Base-by-base conservation (phyloP, 169 alveolate species). In the Eimeria zaria region DNA sequence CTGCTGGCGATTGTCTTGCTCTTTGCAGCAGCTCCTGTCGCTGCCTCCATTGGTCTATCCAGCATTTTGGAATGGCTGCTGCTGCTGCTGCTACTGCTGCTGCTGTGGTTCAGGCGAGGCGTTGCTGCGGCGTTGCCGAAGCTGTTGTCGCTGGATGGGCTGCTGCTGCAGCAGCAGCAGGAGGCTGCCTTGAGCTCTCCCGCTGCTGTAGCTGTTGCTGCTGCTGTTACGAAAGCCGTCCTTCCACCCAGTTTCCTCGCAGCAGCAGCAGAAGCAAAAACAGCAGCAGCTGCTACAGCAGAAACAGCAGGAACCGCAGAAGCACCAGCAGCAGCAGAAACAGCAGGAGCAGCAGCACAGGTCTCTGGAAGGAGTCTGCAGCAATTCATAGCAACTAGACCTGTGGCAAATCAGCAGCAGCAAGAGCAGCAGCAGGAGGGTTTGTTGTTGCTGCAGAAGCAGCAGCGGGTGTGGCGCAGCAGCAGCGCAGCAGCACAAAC, bases 191-290 rank as follows among this genome's bases (percentile, higher is more conserved):
- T 22, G 18, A 8, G 14, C 12, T 14, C 62, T 80, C 30, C 89
- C 22, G 89, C 67, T 80, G 89, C 89, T 51, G 89, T 48, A 22
- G 89, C 71, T 5, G 41, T 46, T 78, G 89, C 89, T 44, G 89
- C 89, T 80, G 89, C 89, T 46, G 89, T 80, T 48, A 9, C 89
- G 0, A 53, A 5, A 51, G 89, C 89, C 27, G 89, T 80, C 41
- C 67, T 80, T 69, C 89, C 89, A 9, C 44, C 48, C 5, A 51
- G 89, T 30, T 4, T 30, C 67, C 62, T 51, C 44, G 89, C 89
- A 80, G 89, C 89, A 51, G 67, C 89, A 51, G 89, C 67, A 24
- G 89, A 69, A 46, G 89, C 89, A 44, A 46, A 24, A 24, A 27
- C 71, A 39, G 41, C 84, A 74, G 51, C 33, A n/a, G 84, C 55